phyloP scores from a whole-genome alignment of 306 rosid genomes.

The Biancaea sappan region DNA sequence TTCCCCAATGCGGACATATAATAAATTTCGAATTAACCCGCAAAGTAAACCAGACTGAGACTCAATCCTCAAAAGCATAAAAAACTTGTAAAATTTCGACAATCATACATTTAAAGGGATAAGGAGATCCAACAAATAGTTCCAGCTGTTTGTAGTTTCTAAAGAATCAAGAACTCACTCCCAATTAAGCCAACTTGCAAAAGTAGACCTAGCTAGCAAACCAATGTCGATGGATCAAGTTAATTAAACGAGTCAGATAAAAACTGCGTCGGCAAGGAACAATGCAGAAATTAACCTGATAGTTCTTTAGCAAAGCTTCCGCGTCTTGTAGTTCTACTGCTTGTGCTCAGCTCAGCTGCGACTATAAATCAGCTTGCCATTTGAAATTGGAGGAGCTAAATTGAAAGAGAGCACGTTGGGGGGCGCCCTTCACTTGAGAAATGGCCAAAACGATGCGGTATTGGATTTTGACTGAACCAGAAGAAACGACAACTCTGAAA shows the following conservation, averaged over 20 bases:
- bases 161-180: not conserved
- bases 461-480: conserved; percentile 42
- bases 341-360: conserved; percentile 22
- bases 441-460: conserved; percentile 44
- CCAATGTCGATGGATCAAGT: not conserved
- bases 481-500: conserved; percentile 41
- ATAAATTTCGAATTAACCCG: conserved; percentile 30
- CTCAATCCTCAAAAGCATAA: conserved; percentile 40
- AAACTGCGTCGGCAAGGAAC: not conserved
- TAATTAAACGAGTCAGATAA: not conserved
- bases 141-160: not conserved
- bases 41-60: conserved; percentile 31
- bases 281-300: conserved; percentile 14
- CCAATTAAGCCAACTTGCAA: conserved; percentile 20
- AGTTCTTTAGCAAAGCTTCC: not conserved
- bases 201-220: conserved; percentile 14
- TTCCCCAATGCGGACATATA: not conserved
- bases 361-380: conserved; percentile 21
- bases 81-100: conserved; percentile 30
- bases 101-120: not conserved
- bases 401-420: conserved; percentile 37
- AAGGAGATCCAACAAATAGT: not conserved
- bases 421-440: conserved; percentile 33
- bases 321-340: not conserved
- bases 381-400: conserved; percentile 6